Evolutionary conservation across 1,284 basidiomycete genomes (phyloP).

Genomic region (Lentinus polychrous): DNA sequence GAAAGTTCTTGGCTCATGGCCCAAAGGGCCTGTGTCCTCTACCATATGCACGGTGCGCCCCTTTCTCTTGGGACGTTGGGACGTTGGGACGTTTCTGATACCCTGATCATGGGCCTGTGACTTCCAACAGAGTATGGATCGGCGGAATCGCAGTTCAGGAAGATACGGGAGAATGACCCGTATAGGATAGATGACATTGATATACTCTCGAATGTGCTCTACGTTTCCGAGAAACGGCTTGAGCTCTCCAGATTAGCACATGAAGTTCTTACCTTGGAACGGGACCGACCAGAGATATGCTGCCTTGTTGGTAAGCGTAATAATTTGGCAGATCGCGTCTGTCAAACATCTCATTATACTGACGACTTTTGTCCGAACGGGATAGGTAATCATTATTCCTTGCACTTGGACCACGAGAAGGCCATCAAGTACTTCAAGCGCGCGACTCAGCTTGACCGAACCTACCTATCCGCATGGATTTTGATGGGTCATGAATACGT

Average conservation of each 20-base stretch:
- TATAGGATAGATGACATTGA: constrained; percentile 94
- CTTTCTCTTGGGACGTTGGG: constrained; percentile 2
- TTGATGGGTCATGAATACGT: constrained; percentile 98
- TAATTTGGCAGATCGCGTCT: background rate
- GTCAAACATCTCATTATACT: background rate
- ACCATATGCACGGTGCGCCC: constrained; percentile 77
- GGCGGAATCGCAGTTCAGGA: constrained; percentile 80
- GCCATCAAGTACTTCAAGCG: constrained; percentile 94
- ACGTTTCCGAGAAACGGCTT: constrained; percentile 85
- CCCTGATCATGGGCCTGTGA: constrained; percentile 7
- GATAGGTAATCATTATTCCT: constrained; percentile 92
- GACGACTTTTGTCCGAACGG: background rate
- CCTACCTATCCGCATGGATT: constrained; percentile 98
- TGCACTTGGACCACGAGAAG: constrained; percentile 90
- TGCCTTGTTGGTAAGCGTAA: constrained; percentile 78
- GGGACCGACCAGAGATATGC: constrained; percentile 91
- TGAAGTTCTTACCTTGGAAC: constrained; percentile 81
- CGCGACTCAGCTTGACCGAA: constrained; percentile 89
- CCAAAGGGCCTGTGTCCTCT: constrained; percentile 79
- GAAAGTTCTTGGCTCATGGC: constrained; percentile 83
- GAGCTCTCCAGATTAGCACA: constrained; percentile 92
- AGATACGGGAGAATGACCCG: constrained; percentile 76
- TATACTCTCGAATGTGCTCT: constrained; percentile 95
- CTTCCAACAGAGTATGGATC: constrained; percentile 68
- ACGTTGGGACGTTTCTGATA: constrained; percentile 4